Evolutionary conservation across 2,329 filamentous ascomycete species (phyloP), one percentile per base, ranked within the genome.

Genomic region (Diplodia sapinea): DNA sequence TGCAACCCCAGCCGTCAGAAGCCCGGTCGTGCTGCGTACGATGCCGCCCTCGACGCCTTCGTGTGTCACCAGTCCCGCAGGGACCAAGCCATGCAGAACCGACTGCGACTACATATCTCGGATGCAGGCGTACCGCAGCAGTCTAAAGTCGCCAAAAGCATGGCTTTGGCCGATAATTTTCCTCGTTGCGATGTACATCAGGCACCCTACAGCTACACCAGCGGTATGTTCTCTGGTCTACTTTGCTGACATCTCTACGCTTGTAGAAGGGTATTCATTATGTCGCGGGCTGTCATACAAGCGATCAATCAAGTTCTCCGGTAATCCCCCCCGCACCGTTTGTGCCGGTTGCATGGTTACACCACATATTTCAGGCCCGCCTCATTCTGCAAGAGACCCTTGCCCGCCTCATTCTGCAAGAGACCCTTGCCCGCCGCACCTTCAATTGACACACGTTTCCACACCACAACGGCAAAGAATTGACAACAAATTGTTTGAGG

Each of bases 1-100:
- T 63, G 31, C 29, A 17, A 17, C 47, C 4, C 23, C 59, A 51
- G 13, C 47, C 13, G 38, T 33, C 47, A 63, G 31, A 63, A 63
- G 43, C 59, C 59, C 31, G 59, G 59, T 20, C 57, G 7, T 63
- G 29, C 47, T 20, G 43, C 40, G 47, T 38, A 33, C 11, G 2
- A 38, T 38, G 29, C 15, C 6, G 17, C 54, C 31, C n/a, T 47
- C 9, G 43, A 8, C 43, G 43, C 43, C n/a, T 47, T 11, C 43
- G n/a, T 47, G 43, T 20, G 13, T 7, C n/a, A 36, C 31, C 15
- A 8, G 29, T 12, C 29, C 17, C n/a, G 26, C 31, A 40, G 12
- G 33, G 12, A 57, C 6, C 47, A 51, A 38, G 3, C 43, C 47
- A 47, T 31, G 47, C 47, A 38, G 43, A 20, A n/a, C 26, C 50